Evolutionary conservation across 345 rosid genomes (phyloP).

Genomic region (Eucalyptus sp.): DNA sequence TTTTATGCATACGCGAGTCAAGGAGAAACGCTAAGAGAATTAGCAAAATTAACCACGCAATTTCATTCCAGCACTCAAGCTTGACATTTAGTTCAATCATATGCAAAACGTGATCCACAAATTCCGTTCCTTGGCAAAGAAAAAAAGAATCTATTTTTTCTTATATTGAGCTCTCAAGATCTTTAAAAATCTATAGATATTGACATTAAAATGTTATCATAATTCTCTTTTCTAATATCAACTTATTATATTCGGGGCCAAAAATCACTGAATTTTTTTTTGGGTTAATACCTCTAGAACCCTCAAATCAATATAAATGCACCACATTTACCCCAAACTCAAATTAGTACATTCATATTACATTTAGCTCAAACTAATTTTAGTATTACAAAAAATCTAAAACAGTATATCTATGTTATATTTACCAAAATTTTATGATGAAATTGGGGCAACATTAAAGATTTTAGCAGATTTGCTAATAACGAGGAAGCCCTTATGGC

Average conservation of each 20-base stretch:
- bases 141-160: background rate
- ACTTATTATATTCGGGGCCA: background rate
- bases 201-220: background rate
- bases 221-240: background rate
- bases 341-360: rapidly evolving
- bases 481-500: background rate
- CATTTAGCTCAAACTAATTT: background rate
- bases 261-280: no score
- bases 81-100: background rate
- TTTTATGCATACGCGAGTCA: background rate
- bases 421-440: background rate
- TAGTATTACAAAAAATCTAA: background rate
- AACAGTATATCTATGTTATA: background rate
- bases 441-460: background rate
- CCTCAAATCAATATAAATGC: rapidly evolving
- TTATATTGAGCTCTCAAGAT: background rate
- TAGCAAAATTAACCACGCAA: background rate
- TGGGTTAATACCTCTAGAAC: background rate
- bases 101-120: background rate
- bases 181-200: background rate
- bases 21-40: background rate
- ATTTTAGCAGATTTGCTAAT: background rate
- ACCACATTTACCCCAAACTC: background rate
- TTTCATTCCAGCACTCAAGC: background rate
- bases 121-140: background rate